Evolutionary conservation across 2,329 filamentous ascomycete genomes (phyloP).

Genomic region (Epichloe baconii): DNA sequence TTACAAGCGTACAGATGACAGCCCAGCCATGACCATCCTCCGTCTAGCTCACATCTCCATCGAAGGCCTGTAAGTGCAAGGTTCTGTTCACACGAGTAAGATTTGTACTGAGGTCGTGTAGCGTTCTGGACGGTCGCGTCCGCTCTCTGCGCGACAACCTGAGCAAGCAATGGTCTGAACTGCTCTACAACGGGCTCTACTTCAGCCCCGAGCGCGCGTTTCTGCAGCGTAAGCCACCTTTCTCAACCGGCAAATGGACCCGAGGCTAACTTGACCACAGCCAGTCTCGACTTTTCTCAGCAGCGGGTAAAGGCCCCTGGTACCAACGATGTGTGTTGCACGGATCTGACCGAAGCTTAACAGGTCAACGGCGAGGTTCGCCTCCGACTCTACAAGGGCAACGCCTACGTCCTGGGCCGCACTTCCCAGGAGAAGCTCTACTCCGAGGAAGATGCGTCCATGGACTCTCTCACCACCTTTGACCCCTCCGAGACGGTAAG

Average conservation of each 20-base stretch:
- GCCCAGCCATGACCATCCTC: constrained; percentile 2
- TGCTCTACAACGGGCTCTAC: constrained; percentile 3
- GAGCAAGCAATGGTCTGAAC: constrained; percentile 1
- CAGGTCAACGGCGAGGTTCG: constrained; percentile 23
- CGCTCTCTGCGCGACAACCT: constrained; percentile 2
- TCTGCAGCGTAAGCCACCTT: neutral
- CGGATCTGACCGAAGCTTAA: neutral
- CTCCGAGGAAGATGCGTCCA: constrained; percentile 31
- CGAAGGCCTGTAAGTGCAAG: neutral
- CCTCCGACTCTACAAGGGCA: constrained; percentile 19
- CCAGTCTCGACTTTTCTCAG: constrained; percentile 3
- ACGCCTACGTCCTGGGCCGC: constrained; percentile 28
- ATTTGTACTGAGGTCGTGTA: neutral
- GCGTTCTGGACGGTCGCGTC: constrained; percentile 1
- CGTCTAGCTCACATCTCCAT: neutral
- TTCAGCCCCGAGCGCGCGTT: constrained; percentile 3
- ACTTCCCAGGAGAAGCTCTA: constrained; percentile 31
- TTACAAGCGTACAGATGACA: neutral
- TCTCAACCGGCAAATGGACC: neutral
- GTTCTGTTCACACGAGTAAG: neutral
- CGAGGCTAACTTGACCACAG: neutral
- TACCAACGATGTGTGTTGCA: neutral
- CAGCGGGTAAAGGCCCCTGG: neutral
- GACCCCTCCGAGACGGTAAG: constrained; percentile 23
- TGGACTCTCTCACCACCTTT: constrained; percentile 33